Evolutionary conservation across 2,329 filamentous ascomycete genomes (phyloP).

Genomic region (Fusarium gaditjirri): DNA sequence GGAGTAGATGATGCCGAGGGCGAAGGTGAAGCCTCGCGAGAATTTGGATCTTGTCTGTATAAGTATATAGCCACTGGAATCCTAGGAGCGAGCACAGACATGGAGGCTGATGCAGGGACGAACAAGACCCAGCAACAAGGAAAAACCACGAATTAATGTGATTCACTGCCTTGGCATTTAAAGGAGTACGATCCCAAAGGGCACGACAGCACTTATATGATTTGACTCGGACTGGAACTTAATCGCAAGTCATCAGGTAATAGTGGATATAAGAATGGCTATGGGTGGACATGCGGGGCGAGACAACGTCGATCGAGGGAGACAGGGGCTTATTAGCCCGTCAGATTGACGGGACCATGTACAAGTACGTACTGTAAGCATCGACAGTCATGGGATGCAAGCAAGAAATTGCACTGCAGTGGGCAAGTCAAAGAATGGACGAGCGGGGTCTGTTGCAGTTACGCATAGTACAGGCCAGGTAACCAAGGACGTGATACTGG

Average conservation of each 20-base stretch:
- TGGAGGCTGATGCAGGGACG: conserved; percentile 9
- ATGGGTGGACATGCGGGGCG: conserved; percentile 22
- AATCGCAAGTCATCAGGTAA: conserved; percentile 21
- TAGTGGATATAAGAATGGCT: conserved; percentile 31
- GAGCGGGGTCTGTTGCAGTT: conserved; percentile 41
- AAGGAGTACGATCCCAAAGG: conserved; percentile 11
- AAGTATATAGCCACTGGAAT: conserved; percentile 42
- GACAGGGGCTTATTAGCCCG: conserved; percentile 24
- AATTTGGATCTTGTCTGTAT: conserved; percentile 37
- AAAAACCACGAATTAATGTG: conserved; percentile 26
- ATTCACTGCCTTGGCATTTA: conserved; percentile 15
- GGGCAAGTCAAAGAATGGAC: conserved; percentile 22
- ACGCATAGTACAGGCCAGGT: conserved; percentile 39
- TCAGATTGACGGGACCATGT: conserved; percentile 5
- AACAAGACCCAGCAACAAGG: conserved; percentile 13
- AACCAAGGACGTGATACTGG: conserved; percentile 33
- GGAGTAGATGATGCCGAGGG: conserved; percentile 32
- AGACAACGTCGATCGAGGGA: conserved; percentile 37
- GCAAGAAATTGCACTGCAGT: conserved; percentile 27
- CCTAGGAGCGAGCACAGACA: conserved; percentile 30
- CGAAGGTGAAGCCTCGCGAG: conserved; percentile 11
- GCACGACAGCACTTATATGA: conserved; percentile 32
- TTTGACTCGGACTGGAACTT: conserved; percentile 33
- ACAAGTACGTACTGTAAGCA: conserved; percentile 15
- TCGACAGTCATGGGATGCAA: conserved; percentile 20